Evolutionary conservation across 352 stramenopile species (phyloP).

Genomic region (Globisporangium echinulatum): DNA sequence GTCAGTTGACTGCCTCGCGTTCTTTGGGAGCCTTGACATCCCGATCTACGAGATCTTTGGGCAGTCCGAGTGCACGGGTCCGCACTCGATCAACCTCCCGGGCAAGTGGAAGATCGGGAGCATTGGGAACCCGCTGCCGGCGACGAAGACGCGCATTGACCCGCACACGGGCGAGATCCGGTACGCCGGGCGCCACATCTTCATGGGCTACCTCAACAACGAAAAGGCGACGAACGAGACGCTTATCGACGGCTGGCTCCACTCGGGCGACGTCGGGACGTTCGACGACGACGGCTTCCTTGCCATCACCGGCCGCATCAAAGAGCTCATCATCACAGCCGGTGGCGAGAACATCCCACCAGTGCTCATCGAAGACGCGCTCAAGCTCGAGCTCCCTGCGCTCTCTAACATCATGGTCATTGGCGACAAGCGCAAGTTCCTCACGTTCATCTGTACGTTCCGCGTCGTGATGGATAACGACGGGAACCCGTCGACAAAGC

Average conservation of each 20-base stretch:
- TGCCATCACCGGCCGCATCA: conserved; percentile 90
- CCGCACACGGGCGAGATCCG: conserved; percentile 48
- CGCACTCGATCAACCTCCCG: conserved; percentile 60
- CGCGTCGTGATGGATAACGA: conserved; percentile 55
- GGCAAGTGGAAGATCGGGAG: conserved; percentile 86
- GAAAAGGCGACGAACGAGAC: conserved; percentile 51
- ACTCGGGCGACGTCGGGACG: conserved; percentile 86
- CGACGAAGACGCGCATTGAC: conserved; percentile 44
- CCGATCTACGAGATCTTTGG: conserved; percentile 90
- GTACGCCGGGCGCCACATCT: conserved; percentile 61
- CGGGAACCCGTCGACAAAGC: conserved; percentile 48
- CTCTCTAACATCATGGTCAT: conserved; percentile 89
- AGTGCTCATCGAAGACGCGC: conserved; percentile 79
- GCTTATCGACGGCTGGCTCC: conserved; percentile 82
- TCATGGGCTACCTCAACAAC: conserved; percentile 71
- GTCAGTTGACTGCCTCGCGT: conserved; percentile 53
- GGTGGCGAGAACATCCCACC: conserved; percentile 91
- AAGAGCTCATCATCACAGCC: conserved; percentile 92
- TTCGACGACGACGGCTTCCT: conserved; percentile 88
- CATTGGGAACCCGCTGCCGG: conserved; percentile 57
- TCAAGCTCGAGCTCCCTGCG: conserved; percentile 76
- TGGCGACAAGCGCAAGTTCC: conserved; percentile 88
- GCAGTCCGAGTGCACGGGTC: conserved; percentile 89
- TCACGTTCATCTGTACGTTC: conserved; percentile 85
- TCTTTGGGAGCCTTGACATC: conserved; percentile 92